These are phyloP conservation scores for Novymonas esmeraldas DNA, from an alignment of 208 protist genomes.

Conservation along the genomic window DNA sequence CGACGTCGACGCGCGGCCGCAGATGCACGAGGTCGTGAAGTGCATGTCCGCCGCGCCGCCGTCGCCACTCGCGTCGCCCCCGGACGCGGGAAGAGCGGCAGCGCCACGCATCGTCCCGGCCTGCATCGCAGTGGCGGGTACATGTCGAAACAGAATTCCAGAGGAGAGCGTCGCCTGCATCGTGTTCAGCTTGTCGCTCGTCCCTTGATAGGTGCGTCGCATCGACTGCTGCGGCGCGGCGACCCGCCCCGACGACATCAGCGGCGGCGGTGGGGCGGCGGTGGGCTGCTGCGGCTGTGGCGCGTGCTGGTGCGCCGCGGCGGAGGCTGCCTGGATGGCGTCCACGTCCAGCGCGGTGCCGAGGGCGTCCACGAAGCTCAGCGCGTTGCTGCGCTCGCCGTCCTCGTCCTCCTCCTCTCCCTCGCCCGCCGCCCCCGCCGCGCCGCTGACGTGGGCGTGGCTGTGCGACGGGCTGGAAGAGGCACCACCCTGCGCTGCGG, in stretches of 20 bases:
- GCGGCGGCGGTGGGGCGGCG: background rate
- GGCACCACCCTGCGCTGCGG: no score
- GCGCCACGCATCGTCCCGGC: background rate
- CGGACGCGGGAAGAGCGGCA: conserved; percentile 3
- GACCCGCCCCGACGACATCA: background rate
- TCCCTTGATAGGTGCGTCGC: conserved; percentile 17
- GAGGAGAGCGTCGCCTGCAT: conserved; percentile 16
- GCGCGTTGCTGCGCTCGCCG: conserved; percentile 1
- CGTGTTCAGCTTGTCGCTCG: conserved; percentile 11
- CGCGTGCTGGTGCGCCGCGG: background rate
- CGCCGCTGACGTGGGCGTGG: no score
- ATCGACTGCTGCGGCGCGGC: conserved; percentile 1
- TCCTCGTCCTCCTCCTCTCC: conserved; percentile 1
- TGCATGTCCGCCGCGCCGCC: conserved; percentile 20
- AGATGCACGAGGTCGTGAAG: conserved; percentile 66
- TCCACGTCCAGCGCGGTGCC: conserved; percentile 55
- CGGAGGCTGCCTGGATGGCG: conserved; percentile 20
- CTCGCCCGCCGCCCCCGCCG: background rate
- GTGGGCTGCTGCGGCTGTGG: background rate
- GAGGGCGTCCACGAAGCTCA: conserved; percentile 48
- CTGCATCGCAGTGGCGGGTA: background rate
- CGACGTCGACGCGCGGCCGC: conserved; percentile 35
- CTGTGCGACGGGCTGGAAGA: no score
- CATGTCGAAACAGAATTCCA: background rate
- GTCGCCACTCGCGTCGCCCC: background rate